These are phyloP conservation scores for Platanthera guangdongensis DNA, from an alignment of 106 monocot genomes.

Conservation along the genomic window DNA sequence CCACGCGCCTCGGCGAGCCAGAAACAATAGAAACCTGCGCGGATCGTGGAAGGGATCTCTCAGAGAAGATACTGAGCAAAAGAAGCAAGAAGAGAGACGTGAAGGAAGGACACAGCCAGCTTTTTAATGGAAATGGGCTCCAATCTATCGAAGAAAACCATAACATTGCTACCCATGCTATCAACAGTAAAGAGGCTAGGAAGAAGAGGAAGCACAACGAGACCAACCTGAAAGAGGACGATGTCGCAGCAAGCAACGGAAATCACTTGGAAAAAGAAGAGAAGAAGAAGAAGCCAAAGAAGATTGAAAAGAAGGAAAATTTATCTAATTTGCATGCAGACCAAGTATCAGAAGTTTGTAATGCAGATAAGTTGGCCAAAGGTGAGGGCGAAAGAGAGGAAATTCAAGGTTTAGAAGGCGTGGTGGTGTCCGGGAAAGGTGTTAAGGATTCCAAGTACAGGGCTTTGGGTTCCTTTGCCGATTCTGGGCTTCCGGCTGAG, in stretches of 20 bases:
- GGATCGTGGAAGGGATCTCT: not conserved
- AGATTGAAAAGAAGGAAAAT: not conserved
- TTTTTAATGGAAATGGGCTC: not conserved
- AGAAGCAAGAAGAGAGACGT: constrained; percentile 9
- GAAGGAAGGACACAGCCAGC: constrained; percentile 20
- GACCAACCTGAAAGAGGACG: not conserved
- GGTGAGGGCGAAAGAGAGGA: constrained; percentile 1
- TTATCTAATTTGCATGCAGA: not conserved
- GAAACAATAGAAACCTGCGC: constrained; percentile 17
- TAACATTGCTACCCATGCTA: not conserved
- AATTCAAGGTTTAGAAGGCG: constrained; percentile 5
- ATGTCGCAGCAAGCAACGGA: not conserved
- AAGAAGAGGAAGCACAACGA: constrained; percentile 7
- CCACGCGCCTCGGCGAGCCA: constrained; percentile 3
- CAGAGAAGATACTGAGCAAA: constrained; percentile 3
- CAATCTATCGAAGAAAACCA: not conserved
- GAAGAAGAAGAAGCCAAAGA: constrained; percentile 2
- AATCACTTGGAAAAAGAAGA: constrained; percentile 2
- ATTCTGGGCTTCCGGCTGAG: constrained; percentile 51
- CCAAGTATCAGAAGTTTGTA: not conserved
- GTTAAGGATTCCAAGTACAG: constrained; percentile 49
- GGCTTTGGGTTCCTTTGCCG: constrained; percentile 47
- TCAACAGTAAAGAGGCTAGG: constrained; percentile 1
- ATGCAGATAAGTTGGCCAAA: not conserved
- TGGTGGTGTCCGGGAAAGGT: constrained; percentile 63